A percentile compares a stretch with the other conserved stretches of the same genome.
These are phyloP conservation scores for Solanum chmielewskii DNA, from an alignment of 257 asterid genomes.

Conservation along the genomic window DNA sequence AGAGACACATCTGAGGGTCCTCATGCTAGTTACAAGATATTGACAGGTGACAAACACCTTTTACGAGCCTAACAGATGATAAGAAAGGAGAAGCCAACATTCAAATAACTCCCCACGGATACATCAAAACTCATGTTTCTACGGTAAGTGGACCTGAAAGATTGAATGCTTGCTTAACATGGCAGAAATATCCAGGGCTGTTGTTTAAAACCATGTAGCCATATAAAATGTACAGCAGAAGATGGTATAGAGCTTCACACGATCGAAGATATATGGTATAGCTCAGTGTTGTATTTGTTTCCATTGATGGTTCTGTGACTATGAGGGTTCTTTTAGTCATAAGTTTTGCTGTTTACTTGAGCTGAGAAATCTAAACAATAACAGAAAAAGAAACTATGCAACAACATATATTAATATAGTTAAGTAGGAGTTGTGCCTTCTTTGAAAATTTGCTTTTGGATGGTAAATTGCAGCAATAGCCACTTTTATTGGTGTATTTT, in stretches of 20 bases:
- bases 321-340: background rate
- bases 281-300: background rate
- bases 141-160: background rate
- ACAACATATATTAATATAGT: background rate
- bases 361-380: background rate
- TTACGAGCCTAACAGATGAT: background rate
- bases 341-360: background rate
- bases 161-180: background rate
- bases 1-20: slow-evolving; percentile 92
- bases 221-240: background rate
- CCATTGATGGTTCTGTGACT: background rate
- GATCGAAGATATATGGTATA: background rate
- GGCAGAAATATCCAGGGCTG: background rate
- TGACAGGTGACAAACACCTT: slow-evolving; percentile 53
- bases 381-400: background rate
- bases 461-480: background rate
- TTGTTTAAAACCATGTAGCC: background rate
- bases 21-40: slow-evolving; percentile 69
- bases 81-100: background rate
- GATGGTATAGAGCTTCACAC: background rate
- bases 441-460: background rate
- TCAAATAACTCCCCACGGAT: background rate
- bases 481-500: background rate
- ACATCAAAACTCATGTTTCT: background rate
- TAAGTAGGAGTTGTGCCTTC: background rate